Evolutionary conservation across 768 basidiomycete species (phyloP).

Genomic region (Tricholoma furcatifolium): DNA sequence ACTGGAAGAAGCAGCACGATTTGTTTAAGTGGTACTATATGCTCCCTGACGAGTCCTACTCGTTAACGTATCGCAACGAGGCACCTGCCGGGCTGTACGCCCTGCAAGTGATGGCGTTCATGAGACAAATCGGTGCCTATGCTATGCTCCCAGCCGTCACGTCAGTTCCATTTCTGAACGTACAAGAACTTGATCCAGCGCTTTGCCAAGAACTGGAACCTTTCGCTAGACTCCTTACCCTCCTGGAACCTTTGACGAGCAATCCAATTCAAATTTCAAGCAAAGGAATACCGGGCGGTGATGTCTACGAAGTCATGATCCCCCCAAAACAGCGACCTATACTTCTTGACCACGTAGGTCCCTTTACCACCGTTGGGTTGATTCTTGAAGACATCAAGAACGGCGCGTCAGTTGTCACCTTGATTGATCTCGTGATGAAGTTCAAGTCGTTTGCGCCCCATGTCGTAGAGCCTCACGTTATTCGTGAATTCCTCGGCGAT

Average conservation of each 20-base stretch:
- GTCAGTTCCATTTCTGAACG: not conserved
- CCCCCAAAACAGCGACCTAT: not conserved
- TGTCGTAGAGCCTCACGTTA: too few relatives aligned
- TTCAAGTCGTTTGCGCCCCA: too few relatives aligned
- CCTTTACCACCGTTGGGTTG: slow-evolving; percentile 3
- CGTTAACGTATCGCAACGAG: not conserved
- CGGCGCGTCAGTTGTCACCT: not conserved
- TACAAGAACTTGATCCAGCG: not conserved
- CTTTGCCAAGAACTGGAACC: slow-evolving; percentile 7
- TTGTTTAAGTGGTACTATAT: slow-evolving; percentile 2
- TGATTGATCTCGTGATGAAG: not conserved
- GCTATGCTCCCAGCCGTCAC: not conserved
- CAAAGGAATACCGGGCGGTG: too few relatives aligned
- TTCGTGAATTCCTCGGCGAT: too few relatives aligned
- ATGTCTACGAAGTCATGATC: too few relatives aligned
- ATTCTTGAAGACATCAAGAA: slow-evolving; percentile 3
- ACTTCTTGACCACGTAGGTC: slow-evolving; percentile 1
- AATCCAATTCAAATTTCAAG: not conserved
- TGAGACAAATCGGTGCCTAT: slow-evolving; percentile 5
- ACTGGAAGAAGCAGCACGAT: not conserved
- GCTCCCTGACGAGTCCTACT: slow-evolving; percentile 1
- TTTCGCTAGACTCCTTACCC: not conserved
- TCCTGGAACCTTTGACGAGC: not conserved
- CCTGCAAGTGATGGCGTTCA: slow-evolving; percentile 1
- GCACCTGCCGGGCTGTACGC: not conserved